Evolutionary conservation across 176 grass and related monocot genomes (phyloP).

Genomic region (Pontederia crassipes): DNA sequence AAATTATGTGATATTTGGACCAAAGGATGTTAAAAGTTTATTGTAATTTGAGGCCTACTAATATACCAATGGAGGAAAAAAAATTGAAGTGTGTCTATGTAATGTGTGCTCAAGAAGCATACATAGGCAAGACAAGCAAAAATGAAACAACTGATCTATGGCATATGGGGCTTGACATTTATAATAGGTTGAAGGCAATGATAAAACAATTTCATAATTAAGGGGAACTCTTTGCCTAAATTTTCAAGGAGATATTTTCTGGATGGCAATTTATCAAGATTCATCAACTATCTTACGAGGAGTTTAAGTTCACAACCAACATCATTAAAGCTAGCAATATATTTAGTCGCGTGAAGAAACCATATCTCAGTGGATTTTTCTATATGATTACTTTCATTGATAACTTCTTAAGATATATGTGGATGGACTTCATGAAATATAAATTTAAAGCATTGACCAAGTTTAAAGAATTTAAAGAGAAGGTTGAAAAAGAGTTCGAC

Average conservation of each 20-base stretch:
- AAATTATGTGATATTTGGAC: constrained; percentile 11
- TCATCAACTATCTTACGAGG: neutral
- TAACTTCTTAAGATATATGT: neutral
- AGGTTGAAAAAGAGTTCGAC: constrained; percentile 7
- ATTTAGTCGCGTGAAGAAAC: neutral
- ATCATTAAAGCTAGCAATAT: constrained; percentile 17
- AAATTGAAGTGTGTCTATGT: neutral
- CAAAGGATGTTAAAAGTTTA: constrained; percentile 7
- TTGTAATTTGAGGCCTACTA: neutral
- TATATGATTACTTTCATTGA: constrained; percentile 1
- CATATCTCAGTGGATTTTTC: too few species aligned
- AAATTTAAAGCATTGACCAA: constrained; percentile 9
- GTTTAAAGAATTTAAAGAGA: constrained; percentile 17
- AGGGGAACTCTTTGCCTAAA: neutral
- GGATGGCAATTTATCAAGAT: constrained; percentile 13
- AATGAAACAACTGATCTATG: neutral
- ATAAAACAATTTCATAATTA: neutral
- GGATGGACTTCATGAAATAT: constrained; percentile 15
- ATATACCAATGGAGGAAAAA: neutral
- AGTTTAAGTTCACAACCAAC: neutral
- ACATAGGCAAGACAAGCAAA: neutral
- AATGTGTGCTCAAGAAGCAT: neutral
- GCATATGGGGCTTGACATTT: neutral
- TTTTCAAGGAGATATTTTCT: neutral
- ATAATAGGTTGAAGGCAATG: constrained; percentile 2